These are phyloP conservation scores for Alternaria sp. DNA, from an alignment of 2,329 filamentous ascomycete genomes.

Conservation along the genomic window DNA sequence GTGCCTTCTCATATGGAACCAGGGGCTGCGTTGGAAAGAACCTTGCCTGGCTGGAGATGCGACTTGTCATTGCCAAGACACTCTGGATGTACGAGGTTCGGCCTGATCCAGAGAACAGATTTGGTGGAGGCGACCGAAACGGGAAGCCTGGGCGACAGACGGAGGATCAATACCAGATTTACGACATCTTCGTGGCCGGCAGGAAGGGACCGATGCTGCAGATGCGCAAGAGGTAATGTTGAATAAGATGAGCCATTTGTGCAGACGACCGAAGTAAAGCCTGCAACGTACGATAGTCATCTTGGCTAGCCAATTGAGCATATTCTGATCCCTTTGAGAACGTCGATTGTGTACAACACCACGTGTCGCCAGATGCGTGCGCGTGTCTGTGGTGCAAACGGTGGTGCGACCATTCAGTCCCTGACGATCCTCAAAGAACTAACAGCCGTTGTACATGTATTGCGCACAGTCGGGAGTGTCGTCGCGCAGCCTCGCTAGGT, in stretches of 20 bases:
- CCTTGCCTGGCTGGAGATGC: constrained; percentile 37
- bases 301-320: not conserved
- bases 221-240: constrained; percentile 12
- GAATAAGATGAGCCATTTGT: not conserved
- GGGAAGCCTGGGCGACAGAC: constrained; percentile 22
- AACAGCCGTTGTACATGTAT: not conserved
- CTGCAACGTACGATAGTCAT: not conserved
- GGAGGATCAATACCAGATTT: constrained; percentile 34
- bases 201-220: constrained; percentile 45
- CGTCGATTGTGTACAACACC: not conserved
- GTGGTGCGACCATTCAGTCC: not conserved
- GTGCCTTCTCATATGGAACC: constrained; percentile 35
- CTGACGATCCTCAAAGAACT: not conserved
- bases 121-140: constrained; percentile 28
- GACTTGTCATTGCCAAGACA: constrained; percentile 32
- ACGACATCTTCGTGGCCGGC: constrained; percentile 36
- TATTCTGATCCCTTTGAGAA: not conserved
- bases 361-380: not conserved
- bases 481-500: not conserved
- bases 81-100: constrained; percentile 30
- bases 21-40: constrained; percentile 43
- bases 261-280: not conserved
- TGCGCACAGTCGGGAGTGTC: not conserved
- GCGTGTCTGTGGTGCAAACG: not conserved
- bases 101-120: constrained; percentile 22